Conservation (phyloP, 371 early-diverging fungal species). For the Coemansia sp. region DNA sequence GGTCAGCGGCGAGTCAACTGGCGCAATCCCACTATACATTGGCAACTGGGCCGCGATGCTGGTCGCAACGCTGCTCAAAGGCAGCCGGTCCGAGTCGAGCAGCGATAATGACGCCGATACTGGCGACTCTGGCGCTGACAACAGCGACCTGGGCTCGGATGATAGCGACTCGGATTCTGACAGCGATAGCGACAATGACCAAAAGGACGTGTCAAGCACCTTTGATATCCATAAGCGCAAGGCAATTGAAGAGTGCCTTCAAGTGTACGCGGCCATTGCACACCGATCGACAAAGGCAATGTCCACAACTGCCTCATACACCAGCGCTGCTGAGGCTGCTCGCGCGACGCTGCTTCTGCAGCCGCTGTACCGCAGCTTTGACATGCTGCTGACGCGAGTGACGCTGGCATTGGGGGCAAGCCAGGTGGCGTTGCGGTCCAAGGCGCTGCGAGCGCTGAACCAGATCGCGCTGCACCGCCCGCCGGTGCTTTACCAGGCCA, state of each 20-base stretch:
- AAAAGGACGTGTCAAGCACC: not conserved
- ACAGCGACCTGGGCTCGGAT: not conserved
- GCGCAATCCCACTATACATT: constrained; percentile 38
- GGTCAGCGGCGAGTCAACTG: constrained; percentile 29
- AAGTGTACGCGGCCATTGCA: constrained; percentile 28
- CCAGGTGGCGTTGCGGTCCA: constrained; percentile 68
- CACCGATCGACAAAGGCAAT: constrained; percentile 41
- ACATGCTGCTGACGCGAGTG: constrained; percentile 66
- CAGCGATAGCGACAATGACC: not conserved
- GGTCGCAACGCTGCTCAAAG: constrained; percentile 32
- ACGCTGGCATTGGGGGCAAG: constrained; percentile 64
- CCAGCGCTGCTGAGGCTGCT: constrained; percentile 40
- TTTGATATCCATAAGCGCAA: constrained; percentile 24
- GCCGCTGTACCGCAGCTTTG: constrained; percentile 68
- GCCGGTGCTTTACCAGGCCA: constrained; percentile 61
- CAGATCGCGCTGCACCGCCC: constrained; percentile 67
- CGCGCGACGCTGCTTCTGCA: constrained; percentile 59
- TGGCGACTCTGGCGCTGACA: not conserved
- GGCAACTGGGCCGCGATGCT: constrained; percentile 41
- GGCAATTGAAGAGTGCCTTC: constrained; percentile 38
- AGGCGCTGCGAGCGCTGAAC: constrained; percentile 74
- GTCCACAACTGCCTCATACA: constrained; percentile 11
- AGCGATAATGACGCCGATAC: not conserved
- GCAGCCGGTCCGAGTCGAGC: not conserved
- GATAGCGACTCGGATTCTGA: not conserved